These are phyloP conservation scores for Kurtzmaniella quercitrusa DNA, from an alignment of 1,139 yeast species.

Conservation along the genomic window DNA sequence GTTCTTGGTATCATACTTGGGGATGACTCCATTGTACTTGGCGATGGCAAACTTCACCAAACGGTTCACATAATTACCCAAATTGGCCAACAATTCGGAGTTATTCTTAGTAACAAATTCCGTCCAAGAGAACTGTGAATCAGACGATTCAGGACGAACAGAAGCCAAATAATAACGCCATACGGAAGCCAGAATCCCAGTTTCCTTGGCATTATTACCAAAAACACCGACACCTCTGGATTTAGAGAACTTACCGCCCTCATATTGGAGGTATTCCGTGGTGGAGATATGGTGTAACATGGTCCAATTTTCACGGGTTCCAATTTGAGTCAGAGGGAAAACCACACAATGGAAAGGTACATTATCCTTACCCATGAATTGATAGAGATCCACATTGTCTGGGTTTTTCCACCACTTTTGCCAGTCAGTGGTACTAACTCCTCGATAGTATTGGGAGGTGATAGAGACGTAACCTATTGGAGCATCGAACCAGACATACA, in stretches of 20 bases:
- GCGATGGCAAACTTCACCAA: constrained; percentile 85
- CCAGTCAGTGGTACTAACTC: constrained; percentile 43
- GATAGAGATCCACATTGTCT: constrained; percentile 77
- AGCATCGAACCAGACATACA: constrained; percentile 99
- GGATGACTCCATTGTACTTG: constrained; percentile 88
- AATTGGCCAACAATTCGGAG: constrained; percentile 86
- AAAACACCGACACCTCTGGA: constrained; percentile 96
- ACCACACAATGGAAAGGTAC: constrained; percentile 98
- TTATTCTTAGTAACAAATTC: constrained; percentile 94
- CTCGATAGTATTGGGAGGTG: constrained; percentile 78
- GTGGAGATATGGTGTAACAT: constrained; percentile 86
- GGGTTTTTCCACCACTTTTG: constrained; percentile 88
- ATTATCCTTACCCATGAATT: constrained; percentile 99
- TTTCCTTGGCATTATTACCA: constrained; percentile 94
- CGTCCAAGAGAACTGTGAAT: constrained; percentile 95
- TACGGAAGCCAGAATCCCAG: constrained; percentile 85
- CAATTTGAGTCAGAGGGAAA: constrained; percentile 89
- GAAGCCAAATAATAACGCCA: constrained; percentile 96
- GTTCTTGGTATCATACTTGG: constrained; percentile 47
- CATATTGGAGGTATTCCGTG: constrained; percentile 95
- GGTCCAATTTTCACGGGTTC: constrained; percentile 88
- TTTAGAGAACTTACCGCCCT: constrained; percentile 96
- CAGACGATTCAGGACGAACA: constrained; percentile 92
- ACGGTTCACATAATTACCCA: constrained; percentile 96
- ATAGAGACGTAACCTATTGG: constrained; percentile 94